Conservation (phyloP, 352 stramenopile genomes). For the Saprolegnia diclina region DNA sequence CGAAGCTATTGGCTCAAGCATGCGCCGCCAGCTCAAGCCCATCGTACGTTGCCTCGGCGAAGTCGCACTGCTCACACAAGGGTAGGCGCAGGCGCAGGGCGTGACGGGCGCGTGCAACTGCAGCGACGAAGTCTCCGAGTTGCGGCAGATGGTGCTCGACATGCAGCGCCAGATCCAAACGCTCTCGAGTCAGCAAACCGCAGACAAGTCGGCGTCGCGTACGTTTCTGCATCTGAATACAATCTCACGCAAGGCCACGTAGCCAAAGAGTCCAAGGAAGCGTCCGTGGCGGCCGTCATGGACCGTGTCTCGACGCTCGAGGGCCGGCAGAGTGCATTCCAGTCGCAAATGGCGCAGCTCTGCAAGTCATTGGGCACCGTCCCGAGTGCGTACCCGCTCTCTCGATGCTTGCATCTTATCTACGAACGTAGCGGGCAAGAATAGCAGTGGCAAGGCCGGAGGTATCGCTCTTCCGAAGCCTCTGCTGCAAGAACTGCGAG, state of each 20-base stretch:
- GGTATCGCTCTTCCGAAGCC: slow-evolving; percentile 37
- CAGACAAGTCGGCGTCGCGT: background rate
- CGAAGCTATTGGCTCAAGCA: slow-evolving; percentile 17
- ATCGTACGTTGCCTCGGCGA: slow-evolving; percentile 14
- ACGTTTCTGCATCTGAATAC: background rate
- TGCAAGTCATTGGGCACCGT: slow-evolving; percentile 62
- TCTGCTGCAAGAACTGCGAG: slow-evolving; percentile 61
- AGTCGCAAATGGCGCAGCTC: slow-evolving; percentile 75
- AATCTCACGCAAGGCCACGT: background rate
- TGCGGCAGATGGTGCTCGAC: slow-evolving; percentile 1
- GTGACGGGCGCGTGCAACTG: slow-evolving; percentile 3
- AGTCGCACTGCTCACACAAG: background rate
- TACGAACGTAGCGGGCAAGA: slow-evolving; percentile 21
- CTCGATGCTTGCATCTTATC: slow-evolving; percentile 30
- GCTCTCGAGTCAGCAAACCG: background rate
- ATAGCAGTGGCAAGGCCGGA: slow-evolving; percentile 16
- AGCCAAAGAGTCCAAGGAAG: background rate
- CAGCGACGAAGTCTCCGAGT: slow-evolving; percentile 20
- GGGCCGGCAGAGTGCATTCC: slow-evolving; percentile 67
- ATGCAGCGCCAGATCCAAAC: slow-evolving; percentile 23
- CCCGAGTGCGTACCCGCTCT: slow-evolving; percentile 55
- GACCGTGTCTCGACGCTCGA: slow-evolving; percentile 73
- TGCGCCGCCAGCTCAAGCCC: slow-evolving; percentile 24
- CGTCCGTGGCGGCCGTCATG: slow-evolving; percentile 13
- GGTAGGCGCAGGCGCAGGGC: slow-evolving; percentile 6